Conservation (phyloP, 768 basidiomycete species). For the Suillus subalutaceus region DNA sequence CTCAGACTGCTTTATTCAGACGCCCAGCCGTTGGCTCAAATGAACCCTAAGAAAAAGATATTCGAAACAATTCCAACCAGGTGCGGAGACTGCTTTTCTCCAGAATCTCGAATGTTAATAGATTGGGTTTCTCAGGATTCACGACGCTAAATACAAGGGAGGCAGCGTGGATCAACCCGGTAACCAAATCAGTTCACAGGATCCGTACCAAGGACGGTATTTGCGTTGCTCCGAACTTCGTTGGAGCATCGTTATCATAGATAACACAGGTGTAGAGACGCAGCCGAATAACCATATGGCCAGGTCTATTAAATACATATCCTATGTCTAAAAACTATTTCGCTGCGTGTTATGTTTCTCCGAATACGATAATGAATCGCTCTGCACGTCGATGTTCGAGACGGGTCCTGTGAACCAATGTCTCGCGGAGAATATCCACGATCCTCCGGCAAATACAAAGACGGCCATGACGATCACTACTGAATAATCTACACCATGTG, state of each 20-base stretch:
- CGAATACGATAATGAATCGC: conserved; percentile 11
- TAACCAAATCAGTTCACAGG: conserved; percentile 74
- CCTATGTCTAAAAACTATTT: background rate
- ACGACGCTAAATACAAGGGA: conserved; percentile 85
- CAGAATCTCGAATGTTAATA: conserved; percentile 11
- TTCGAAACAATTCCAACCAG: conserved; percentile 97
- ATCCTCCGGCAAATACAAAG: conserved; percentile 31
- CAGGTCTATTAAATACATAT: conserved; percentile 4
- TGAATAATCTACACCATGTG: conserved; percentile 19
- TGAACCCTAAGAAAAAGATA: conserved; percentile 99
- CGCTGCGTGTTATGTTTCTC: conserved; percentile 10
- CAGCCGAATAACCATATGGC: background rate
- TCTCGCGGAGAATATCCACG: conserved; percentile 38
- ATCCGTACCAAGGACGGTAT: conserved; percentile 87
- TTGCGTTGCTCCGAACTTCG: conserved; percentile 76
- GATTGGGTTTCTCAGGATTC: conserved; percentile 55
- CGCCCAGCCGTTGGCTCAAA: conserved; percentile 71
- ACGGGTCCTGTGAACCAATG: conserved; percentile 40
- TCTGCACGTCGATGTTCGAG: conserved; percentile 26
- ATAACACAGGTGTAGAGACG: conserved; percentile 11
- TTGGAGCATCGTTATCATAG: conserved; percentile 93
- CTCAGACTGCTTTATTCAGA: conserved; percentile 37
- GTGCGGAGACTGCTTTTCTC: conserved; percentile 37
- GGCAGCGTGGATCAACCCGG: conserved; percentile 92
- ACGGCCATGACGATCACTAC: conserved; percentile 35